phyloP scores from a whole-genome alignment of 257 asterid genomes.

The Gentiana straminea region DNA sequence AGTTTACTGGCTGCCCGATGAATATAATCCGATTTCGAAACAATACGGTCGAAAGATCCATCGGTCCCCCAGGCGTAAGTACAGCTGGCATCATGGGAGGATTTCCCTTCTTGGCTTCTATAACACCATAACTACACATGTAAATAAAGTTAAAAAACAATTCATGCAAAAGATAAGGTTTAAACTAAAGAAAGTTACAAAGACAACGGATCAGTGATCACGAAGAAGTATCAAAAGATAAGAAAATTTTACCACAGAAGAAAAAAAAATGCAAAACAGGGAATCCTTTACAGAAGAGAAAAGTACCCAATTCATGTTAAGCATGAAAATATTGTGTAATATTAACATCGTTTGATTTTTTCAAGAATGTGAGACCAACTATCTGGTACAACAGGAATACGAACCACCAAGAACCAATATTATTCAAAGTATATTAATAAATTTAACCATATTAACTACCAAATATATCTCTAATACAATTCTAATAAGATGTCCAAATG shows the following conservation, averaged over 20 bases:
- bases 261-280: too few relatives aligned
- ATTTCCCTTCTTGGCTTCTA: slow-evolving; percentile 75
- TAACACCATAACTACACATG: slow-evolving; percentile 46
- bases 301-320: background rate
- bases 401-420: too few relatives aligned
- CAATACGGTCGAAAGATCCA: slow-evolving; percentile 84
- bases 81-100: slow-evolving; percentile 97
- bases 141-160: slow-evolving; percentile 3
- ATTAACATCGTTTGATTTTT: too few relatives aligned
- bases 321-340: too few relatives aligned
- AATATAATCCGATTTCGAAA: slow-evolving; percentile 92
- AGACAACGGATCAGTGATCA: background rate
- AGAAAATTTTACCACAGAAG: too few relatives aligned
- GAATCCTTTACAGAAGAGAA: background rate
- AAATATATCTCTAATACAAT: too few relatives aligned
- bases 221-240: background rate
- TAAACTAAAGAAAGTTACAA: background rate
- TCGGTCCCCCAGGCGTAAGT: slow-evolving; percentile 77
- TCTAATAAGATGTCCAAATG: too few relatives aligned
- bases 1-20: slow-evolving; percentile 73
- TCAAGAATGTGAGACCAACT: too few relatives aligned
- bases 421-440: too few relatives aligned
- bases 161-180: background rate
- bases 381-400: too few relatives aligned
- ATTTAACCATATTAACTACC: too few relatives aligned